Base-by-base conservation (phyloP, 2,329 filamentous ascomycete species). In the Talaromyces sp. region DNA sequence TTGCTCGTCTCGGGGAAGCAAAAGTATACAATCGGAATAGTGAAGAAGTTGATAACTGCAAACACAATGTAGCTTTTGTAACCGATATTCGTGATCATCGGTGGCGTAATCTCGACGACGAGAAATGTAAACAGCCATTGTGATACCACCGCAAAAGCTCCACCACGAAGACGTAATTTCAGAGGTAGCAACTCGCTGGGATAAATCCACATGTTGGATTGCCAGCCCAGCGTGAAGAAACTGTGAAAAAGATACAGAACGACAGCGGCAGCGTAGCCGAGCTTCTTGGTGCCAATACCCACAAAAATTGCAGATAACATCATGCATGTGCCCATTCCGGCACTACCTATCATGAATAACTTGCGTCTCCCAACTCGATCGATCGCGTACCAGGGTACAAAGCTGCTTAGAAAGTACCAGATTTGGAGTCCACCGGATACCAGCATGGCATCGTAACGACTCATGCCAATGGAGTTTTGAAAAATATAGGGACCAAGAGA, bases 201-300 rank as follows among this genome's bases (percentile, higher is more conserved):
- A 61, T 77, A 76, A 60, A 76, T 57, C 86, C 85, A 89, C 1
- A 86, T 86, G 27, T 88, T 79, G n/a, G 86, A 85, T 16, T 88
- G 72, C 82, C 85, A 88, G 1, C 85, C 86, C 0, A 86, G 86
- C 34, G 86, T 87, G 65, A 89, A 89, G 60, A 85, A 87, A 2
- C 86, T 85, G 67, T 89, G 89, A 73, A 89, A 90, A 3, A 86
- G 82, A 75, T 90, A 90, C n/a, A 90, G 75, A 61, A 87, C 87
- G 4, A 88, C 86, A 9, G 82, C 73, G 5, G 75, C 75, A 51
- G 75, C 75, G 67, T 76, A 77, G 44, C 74, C 66, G 5, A 68
- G 63, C 2, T 64, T 40, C 3, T 63, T 16, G 4, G 64, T 61
- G 9, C 63, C 70, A 5, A 73, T 73, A 52, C 76, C 77, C 63